Conservation (phyloP, 2,329 filamentous ascomycete species). For the Geosmithia putterillii region DNA sequence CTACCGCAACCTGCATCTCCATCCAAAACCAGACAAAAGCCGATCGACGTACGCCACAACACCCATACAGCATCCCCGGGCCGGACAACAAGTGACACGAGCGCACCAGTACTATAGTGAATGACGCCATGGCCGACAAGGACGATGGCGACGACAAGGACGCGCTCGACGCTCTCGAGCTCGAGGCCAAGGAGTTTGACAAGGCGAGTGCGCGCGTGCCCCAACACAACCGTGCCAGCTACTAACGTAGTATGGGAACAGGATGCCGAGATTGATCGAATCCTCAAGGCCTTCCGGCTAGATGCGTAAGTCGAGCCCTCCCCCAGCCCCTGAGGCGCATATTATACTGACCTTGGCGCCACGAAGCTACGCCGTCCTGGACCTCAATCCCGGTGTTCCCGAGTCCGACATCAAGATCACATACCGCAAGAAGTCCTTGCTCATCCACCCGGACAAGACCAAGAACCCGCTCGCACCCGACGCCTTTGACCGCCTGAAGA, state of each 20-base stretch:
- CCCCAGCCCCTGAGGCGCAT: background rate
- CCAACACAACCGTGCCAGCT: background rate
- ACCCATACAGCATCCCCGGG: too few species aligned
- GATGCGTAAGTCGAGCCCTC: constrained; percentile 33
- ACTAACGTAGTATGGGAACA: constrained; percentile 20
- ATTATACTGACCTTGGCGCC: background rate
- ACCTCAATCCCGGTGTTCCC: constrained; percentile 87
- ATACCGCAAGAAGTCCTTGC: constrained; percentile 95
- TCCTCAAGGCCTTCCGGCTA: constrained; percentile 76
- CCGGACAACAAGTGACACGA: background rate
- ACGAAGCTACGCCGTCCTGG: constrained; percentile 74
- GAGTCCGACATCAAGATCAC: constrained; percentile 91
- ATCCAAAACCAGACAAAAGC: too few species aligned
- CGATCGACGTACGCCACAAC: too few species aligned
- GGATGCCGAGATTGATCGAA: constrained; percentile 94
- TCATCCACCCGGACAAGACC: constrained; percentile 98
- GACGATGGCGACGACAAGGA: constrained; percentile 48
- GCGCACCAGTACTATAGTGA: too few species aligned
- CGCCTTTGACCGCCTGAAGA: constrained; percentile 92
- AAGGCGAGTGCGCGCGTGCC: constrained; percentile 46
- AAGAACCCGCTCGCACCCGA: constrained; percentile 82
- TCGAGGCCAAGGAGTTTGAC: constrained; percentile 79
- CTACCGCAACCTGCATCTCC: too few species aligned
- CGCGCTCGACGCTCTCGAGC: constrained; percentile 68
- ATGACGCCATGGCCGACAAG: constrained; percentile 19